These are phyloP conservation scores for Herpetomonas samuelpessoai DNA, from an alignment of 208 protist species.

Conservation along the genomic window DNA sequence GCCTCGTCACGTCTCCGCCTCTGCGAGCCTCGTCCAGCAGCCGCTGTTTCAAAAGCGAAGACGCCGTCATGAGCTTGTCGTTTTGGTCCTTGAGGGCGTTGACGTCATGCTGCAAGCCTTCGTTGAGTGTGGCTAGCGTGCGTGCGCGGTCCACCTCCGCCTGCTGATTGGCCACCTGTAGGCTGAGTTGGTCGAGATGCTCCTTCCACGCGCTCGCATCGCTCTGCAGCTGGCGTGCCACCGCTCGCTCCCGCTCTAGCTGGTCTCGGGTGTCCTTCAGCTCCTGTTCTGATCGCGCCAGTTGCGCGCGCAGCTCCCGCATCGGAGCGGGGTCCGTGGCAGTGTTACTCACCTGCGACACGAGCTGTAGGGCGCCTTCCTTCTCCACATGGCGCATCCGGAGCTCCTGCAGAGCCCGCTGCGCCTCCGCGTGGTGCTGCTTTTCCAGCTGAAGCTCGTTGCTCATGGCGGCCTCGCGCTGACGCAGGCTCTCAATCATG, in stretches of 20 bases:
- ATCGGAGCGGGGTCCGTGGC: conserved; percentile 37
- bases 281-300: conserved; percentile 48
- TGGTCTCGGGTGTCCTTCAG: conserved; percentile 39
- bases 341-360: conserved; percentile 30
- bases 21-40: conserved; percentile 66
- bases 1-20: conserved; percentile 40
- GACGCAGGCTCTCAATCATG: conserved; percentile 75
- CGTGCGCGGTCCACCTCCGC: conserved; percentile 52
- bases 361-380: conserved; percentile 42
- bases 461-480: conserved; percentile 63
- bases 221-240: conserved; percentile 35
- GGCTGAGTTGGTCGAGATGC: conserved; percentile 50
- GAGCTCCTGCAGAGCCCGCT: conserved; percentile 44
- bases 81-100: conserved; percentile 76
- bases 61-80: conserved; percentile 72
- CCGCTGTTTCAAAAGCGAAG: conserved; percentile 70
- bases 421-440: conserved; percentile 25
- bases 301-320: conserved; percentile 63
- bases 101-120: conserved; percentile 52
- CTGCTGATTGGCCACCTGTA: conserved; percentile 54
- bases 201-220: conserved; percentile 61
- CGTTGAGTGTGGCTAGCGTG: conserved; percentile 59
- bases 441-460: conserved; percentile 54
- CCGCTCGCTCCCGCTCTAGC: conserved; percentile 54
- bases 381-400: conserved; percentile 51